Evolutionary conservation across 768 basidiomycete genomes (phyloP), one percentile per base, ranked within the genome.

Genomic region (Tricholoma matsutake): DNA sequence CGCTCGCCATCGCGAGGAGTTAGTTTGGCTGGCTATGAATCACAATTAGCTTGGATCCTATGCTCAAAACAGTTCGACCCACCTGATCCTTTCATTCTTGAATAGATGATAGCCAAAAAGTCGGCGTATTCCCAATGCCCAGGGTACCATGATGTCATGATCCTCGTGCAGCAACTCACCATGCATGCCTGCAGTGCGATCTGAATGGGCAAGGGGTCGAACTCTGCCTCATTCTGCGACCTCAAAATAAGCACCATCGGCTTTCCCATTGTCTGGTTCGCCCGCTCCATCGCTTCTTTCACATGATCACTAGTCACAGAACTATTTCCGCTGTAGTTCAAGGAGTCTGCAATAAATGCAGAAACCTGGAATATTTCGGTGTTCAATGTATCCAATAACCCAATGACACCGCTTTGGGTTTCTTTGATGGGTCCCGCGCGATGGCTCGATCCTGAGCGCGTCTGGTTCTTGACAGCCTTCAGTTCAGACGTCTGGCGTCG

Each of bases 61-160:
- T 35, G 11, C 11, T 54, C 13, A n/a, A 18, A n/a, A 18, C 43
- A 8, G 6, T 29, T 6, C 32, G 14, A 67, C 72, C 65, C 59
- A 77, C 78, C 73, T 65, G 71, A 69, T 32, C 74, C 76, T 41
- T 71, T 67, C 31, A 80, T 76, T 20, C 75, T 73, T 28, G 73
- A 69, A 60, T 75, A 75, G 52, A 78, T 61, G 1, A 72, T 72
- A 4, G 71, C 71, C 59, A 79, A 65, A 64, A 80, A 76, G 32
- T 73, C 73, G 22, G 71, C 72, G 43, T 78, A 77, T 18, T 78
- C 77, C 78, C 76, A 79, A 57, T 78, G 75, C 56, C 71, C 70
- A 11, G 76, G 76, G 59, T 75, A 78, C 78, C 78, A 79, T 32
- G 79, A 74, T 63, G 70, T 70, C 67, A 76, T 75, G 66, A 79